Percentiles rank a stretch among this genome's conserved stretches.
Evolutionary conservation across 2,329 filamentous ascomycete genomes (phyloP).

Genomic region (Fusarium verticillioides): DNA sequence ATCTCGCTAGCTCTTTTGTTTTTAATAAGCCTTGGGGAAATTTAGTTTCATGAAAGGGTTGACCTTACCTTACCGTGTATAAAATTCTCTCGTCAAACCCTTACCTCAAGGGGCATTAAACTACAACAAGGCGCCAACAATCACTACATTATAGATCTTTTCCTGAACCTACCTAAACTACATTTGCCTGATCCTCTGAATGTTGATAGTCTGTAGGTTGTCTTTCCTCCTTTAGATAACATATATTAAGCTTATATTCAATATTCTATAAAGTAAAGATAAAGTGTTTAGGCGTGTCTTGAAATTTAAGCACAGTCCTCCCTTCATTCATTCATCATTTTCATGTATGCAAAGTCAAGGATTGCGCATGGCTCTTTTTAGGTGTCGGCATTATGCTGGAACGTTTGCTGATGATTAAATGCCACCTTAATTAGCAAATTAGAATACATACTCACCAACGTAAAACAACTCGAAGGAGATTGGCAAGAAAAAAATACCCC

Average conservation of each 20-base stretch:
- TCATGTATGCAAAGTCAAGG: not conserved
- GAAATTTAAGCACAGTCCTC: not conserved
- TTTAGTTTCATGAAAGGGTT: not conserved
- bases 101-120: not conserved
- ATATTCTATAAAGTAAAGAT: no score
- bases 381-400: not conserved
- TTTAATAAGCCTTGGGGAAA: not conserved
- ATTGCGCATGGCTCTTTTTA: not conserved
- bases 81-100: not conserved
- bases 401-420: not conserved
- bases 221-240: not conserved
- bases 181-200: not conserved
- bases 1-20: not conserved
- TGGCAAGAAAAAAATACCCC: not conserved
- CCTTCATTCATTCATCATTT: not conserved
- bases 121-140: not conserved
- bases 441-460: not conserved
- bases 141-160: not conserved
- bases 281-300: not conserved
- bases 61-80: not conserved
- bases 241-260: no score
- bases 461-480: no score
- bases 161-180: not conserved
- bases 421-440: not conserved
- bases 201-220: not conserved